Base-by-base conservation (phyloP, 169 alveolate genomes). In the Neospora caninum region DNA sequence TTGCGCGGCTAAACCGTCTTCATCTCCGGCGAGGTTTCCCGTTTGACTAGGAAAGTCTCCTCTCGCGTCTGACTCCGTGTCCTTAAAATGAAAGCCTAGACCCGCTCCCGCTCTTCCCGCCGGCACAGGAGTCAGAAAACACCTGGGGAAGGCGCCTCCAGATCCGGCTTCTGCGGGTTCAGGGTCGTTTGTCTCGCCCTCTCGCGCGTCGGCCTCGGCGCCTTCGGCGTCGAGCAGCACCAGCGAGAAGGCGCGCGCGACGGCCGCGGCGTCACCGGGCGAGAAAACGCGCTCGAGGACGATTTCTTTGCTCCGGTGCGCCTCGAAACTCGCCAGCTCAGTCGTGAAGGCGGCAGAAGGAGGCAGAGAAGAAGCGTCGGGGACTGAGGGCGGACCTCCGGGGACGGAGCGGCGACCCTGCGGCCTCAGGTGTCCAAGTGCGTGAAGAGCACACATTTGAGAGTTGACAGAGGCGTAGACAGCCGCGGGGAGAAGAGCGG, bases 401-500 rank as follows among this genome's bases (percentile, higher is more conserved):
- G 43, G 42, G 45, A n/a, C 43, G 1, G 42, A 10, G 42, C 16
- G 89, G 39, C 43, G 38, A 20, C 31, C 89, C 31, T 0, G 41
- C 89, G 36, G 38, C 38, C 89, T 7, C n/a, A 29, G 9, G 36
- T 39, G 45, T 13, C 86, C 86, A n/a, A 10, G 86, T 41, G 88
- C 58, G 58, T 49, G 58, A 49, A 49, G 58, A 13, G 58, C 58
- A 49, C 22, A 49, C 22, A 49, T 4, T 4, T 49, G 58, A 49
- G 58, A 49, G 41, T 38, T 80, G 88, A 80, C 88, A 22, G 27
- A 34, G 27, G 89, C 89, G 25, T 6, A 82, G 54, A 82, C 89
- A 36, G 89, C 39, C 31, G 89, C 89, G 39, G 89, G 89, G 36
- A 82, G 89, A 1, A 36, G 43, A 4, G 64, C 89, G n/a, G 39